phyloP scores from a whole-genome alignment of 306 rosid genomes.

The Trifolium repens region DNA sequence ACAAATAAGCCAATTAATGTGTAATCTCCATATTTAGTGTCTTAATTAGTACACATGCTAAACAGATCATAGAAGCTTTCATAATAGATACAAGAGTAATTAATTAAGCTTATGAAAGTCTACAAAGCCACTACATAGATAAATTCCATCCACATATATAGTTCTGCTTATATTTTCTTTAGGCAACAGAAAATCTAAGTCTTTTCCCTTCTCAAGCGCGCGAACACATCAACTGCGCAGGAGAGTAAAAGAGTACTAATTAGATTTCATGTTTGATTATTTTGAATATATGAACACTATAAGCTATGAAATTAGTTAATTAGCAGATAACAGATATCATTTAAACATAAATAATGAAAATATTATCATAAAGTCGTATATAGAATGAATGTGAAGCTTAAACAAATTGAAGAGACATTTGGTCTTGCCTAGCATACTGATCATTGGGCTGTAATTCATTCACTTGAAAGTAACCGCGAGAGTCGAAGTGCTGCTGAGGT shows the following conservation, averaged over 20 bases:
- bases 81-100: constrained; percentile 3
- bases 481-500: constrained; percentile 52
- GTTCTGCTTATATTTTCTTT: constrained; percentile 36
- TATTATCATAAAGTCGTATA: background rate
- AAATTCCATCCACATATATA: background rate
- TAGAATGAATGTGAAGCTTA: constrained; percentile 46
- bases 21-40: constrained; percentile 20
- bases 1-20: background rate
- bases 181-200: constrained; percentile 32
- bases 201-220: constrained; percentile 25
- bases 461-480: constrained; percentile 77
- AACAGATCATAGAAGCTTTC: constrained; percentile 33
- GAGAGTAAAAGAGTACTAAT: background rate
- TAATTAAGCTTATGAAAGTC: constrained; percentile 27
- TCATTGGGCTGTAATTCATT: constrained; percentile 72
- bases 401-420: constrained; percentile 75
- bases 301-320: too few relatives aligned
- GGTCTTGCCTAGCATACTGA: constrained; percentile 68
- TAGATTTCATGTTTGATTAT: constrained; percentile 31
- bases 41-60: constrained; percentile 5
- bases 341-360: too few relatives aligned
- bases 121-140: constrained; percentile 38
- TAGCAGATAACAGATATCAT: too few relatives aligned
- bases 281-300: too few relatives aligned
- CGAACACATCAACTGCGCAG: constrained; percentile 44